Evolutionary conservation across 1,139 yeast genomes (phyloP).

Genomic region (Barnettozyma hawaiiensis): DNA sequence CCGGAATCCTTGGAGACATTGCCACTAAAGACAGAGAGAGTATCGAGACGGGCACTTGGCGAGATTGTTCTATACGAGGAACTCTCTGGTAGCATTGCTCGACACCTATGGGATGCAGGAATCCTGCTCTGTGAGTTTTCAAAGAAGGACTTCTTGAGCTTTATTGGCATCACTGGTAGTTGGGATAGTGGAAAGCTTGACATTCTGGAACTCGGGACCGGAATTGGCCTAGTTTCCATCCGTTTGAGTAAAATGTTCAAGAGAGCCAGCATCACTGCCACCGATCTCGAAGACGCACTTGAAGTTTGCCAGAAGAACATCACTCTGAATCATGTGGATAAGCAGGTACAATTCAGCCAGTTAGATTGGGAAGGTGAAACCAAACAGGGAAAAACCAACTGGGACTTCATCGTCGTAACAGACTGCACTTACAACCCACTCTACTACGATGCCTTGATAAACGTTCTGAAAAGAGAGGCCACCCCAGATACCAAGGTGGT

Average conservation of each 20-base stretch:
- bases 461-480: constrained; percentile 22
- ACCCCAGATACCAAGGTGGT: constrained; percentile 16
- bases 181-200: constrained; percentile 7
- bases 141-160: constrained; percentile 5
- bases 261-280: constrained; percentile 17
- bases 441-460: constrained; percentile 25
- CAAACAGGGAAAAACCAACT: constrained; percentile 10
- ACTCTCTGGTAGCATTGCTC: constrained; percentile 26
- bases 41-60: constrained; percentile 13
- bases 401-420: constrained; percentile 25
- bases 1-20: constrained; percentile 10
- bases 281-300: constrained; percentile 25
- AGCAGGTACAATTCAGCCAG: constrained; percentile 17
- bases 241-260: constrained; percentile 16
- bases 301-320: constrained; percentile 25
- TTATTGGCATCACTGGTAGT: constrained; percentile 3
- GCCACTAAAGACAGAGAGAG: constrained; percentile 19
- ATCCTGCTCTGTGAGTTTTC: constrained; percentile 15
- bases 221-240: constrained; percentile 25
- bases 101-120: constrained; percentile 30
- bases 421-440: constrained; percentile 28
- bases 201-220: constrained; percentile 27
- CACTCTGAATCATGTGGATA: constrained; percentile 11
- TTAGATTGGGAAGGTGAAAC: constrained; percentile 25
- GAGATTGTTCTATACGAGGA: constrained; percentile 20